Conservation (phyloP, 2,329 filamentous ascomycete genomes). For the Calonectria henricotiae region DNA sequence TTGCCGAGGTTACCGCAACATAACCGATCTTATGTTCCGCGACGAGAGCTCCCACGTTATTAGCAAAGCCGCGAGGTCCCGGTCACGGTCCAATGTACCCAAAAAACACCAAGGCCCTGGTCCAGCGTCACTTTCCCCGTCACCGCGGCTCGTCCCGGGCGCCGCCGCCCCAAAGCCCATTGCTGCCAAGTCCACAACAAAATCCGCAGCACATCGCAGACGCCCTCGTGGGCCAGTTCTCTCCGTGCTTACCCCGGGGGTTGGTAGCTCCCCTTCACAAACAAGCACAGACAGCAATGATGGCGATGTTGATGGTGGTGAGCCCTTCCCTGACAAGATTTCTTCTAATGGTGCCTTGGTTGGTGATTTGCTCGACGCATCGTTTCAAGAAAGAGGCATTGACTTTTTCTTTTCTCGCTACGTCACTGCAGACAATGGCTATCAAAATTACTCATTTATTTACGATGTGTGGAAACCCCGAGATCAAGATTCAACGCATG, state of each 20-base stretch:
- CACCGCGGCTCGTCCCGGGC: constrained; percentile 35
- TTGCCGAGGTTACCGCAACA: constrained; percentile 72
- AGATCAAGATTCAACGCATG: constrained; percentile 53
- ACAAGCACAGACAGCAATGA: constrained; percentile 44
- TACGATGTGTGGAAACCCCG: constrained; percentile 69
- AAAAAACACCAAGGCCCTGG: constrained; percentile 47
- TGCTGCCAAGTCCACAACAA: constrained; percentile 23
- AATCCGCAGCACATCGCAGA: constrained; percentile 30
- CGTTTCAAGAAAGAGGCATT: constrained; percentile 63
- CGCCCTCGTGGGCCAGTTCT: constrained; percentile 47
- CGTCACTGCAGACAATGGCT: constrained; percentile 65
- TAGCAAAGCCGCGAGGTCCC: constrained; percentile 64
- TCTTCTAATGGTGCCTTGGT: constrained; percentile 43
- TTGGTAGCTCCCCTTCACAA: constrained; percentile 48
- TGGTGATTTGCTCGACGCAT: constrained; percentile 38
- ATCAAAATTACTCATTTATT: constrained; percentile 70
- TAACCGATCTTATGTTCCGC: constrained; percentile 72
- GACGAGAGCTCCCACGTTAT: constrained; percentile 72
- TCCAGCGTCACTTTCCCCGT: constrained; percentile 43
- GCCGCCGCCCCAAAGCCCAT: constrained; percentile 28
- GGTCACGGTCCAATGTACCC: constrained; percentile 47
- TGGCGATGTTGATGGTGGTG: constrained; percentile 30
- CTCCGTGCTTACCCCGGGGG: constrained; percentile 48
- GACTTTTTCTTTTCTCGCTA: constrained; percentile 70
- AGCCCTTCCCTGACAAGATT: constrained; percentile 38